Base-by-base conservation (phyloP, 2,329 filamentous ascomycete genomes). In the Verticillium zaregamsianum region DNA sequence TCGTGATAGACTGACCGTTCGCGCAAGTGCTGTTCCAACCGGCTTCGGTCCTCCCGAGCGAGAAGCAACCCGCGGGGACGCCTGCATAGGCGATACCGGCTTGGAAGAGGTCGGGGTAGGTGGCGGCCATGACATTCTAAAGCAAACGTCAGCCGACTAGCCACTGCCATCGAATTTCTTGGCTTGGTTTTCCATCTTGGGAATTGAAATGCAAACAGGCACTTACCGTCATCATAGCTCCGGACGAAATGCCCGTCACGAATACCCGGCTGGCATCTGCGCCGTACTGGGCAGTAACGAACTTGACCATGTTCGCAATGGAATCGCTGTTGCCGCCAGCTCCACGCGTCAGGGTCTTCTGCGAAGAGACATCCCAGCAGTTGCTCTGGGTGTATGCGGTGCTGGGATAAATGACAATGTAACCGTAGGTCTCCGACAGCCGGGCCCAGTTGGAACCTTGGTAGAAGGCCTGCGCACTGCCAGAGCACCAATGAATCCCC, bases 321-420 rank as follows among this genome's bases (percentile, higher is more conserved):
- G 77, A 75, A 49, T 79, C 79, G 62, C 77, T 80, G 66, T 82
- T 79, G 17, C 80, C 80, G 5, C 82, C 82, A 14, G 82, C 82
- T 56, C 79, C 73, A 62, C 82, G 82, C 4, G 77, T 80, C 11
- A 85, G 73, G 0, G 80, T 74, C 54, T 74, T 77, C 40, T 77
- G 76, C 14, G 80, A 84, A 5, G 82, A 79, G 7, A 88, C 85
- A 66, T 88, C 86, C 80, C 85, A 88, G 74, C 86, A 88, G 58
- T 71, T 79, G 58, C 37, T 45, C 23, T 62, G 15, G 70, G 69
- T 11, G 59, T 75, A 77, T 23, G 69, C 69, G 11, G 74, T 79
- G 67, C 75, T 75, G 3, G 80, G 80, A 65, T 79, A 82, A 64
- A 82, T 77, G 32, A 79, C 71, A 60, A 89, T 85, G 72, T 83